Percentiles rank a stretch among this genome's conserved stretches.
Evolutionary conservation across 371 early-diverging fungal species (phyloP).

Genomic region (Apophysomyces variabilis): DNA sequence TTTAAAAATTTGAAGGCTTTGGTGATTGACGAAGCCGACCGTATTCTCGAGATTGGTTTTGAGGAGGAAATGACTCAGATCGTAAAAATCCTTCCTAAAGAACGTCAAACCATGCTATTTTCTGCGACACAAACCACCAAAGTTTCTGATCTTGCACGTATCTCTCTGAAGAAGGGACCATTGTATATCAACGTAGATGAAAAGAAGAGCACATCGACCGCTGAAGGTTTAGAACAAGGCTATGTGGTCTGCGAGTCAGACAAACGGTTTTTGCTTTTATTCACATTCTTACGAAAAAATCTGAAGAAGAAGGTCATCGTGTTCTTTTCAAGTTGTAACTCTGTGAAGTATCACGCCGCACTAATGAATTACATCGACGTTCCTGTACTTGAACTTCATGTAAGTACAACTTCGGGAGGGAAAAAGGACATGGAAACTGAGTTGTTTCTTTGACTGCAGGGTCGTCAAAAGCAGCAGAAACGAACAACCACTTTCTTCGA

Average conservation of each 20-base stretch:
- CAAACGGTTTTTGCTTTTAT: constrained; percentile 62
- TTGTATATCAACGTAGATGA: constrained; percentile 97
- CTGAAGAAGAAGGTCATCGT: constrained; percentile 92
- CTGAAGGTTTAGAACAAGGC: constrained; percentile 90
- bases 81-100: constrained; percentile 82
- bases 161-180: constrained; percentile 91
- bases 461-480: constrained; percentile 95
- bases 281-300: constrained; percentile 65
- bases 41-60: constrained; percentile 97
- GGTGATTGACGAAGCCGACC: constrained; percentile 99
- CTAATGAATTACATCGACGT: constrained; percentile 64
- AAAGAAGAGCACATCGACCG: constrained; percentile 88
- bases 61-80: constrained; percentile 99
- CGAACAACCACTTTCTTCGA: constrained; percentile 96
- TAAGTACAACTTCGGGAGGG: constrained; percentile 34
- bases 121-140: constrained; percentile 99
- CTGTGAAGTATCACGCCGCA: constrained; percentile 95
- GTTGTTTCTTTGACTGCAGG: constrained; percentile 41
- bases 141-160: constrained; percentile 94
- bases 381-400: constrained; percentile 94
- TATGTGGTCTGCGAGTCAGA: constrained; percentile 88
- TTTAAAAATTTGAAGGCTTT: constrained; percentile 89
- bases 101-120: constrained; percentile 96
- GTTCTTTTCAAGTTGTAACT: constrained; percentile 95
- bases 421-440: neutral